Evolutionary conservation across 768 basidiomycete genomes (phyloP), one percentile per base, ranked within the genome.

Genomic region (Neoboletus brunneissimus): DNA sequence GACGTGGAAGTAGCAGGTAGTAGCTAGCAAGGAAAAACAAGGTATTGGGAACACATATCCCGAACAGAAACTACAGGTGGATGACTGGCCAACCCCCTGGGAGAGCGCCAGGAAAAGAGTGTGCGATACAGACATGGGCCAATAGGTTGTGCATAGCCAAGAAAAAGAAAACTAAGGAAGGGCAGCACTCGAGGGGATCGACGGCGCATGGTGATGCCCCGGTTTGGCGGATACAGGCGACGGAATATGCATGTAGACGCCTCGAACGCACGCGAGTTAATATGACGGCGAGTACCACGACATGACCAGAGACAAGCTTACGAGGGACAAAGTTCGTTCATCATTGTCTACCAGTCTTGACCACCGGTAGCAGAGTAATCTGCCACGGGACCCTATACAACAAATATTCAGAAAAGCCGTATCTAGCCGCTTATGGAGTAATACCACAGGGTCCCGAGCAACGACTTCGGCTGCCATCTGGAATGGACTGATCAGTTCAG

Each of bases 281-380:
- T 34, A 45, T 37, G 13, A 23, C 20, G n/a, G 12, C 7, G 18
- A 18, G 48, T 41, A 27, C 13, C 22, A 12, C 22, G 47, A 51
- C 29, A 48, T 20, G 5, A 12, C n/a, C 23, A 16, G 37, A 25
- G 52, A 48, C 43, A 48, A 12, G 22, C 63, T 54, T 50, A 67
- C 64, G 48, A 51, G 54, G 23, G 20, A 35, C 22, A 25, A 41
- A 40, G 6, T 16, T 25, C 38, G 11, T 31, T 18, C 31, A 35
- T 44, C 41, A 35, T 32, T 18, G 12, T 48, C 57, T 59, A 69
- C 70, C 25, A 25, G n/a, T n/a, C n/a, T n/a, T n/a, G n/a, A n/a
- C n/a, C n/a, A n/a, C n/a, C n/a, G 25, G 25, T 25, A 25, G 25
- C 25, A 25, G 25, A 5, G 5, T 27, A 27, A 27, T 27, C 27